Base-by-base conservation (phyloP, 2,329 filamentous ascomycete genomes). In the Pyricularia sp. region DNA sequence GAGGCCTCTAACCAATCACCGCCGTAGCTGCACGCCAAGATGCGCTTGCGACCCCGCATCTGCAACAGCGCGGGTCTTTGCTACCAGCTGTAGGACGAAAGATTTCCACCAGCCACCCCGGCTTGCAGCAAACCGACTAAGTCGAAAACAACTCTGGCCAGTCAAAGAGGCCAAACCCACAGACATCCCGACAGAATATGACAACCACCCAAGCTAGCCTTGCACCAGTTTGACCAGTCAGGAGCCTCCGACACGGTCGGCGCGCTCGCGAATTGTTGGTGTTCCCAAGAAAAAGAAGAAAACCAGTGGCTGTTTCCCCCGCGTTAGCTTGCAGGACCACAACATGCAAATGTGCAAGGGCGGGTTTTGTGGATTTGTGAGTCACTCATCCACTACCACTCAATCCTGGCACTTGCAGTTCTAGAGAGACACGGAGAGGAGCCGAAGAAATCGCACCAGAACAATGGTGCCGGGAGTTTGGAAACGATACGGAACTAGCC, bases 321-420 rank as follows among this genome's bases (percentile, higher is more conserved):
- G 14, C 63, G 17, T 28, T 33, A 33, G 26, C 63, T 10, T 64
- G 63, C 65, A 55, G 42, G 36, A 50, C 65, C 42, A 50, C 26
- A 50, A 23, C 65, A 66, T 36, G 23, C 36, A 50, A 66, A 36
- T 36, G 33, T 66, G 65, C 65, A 55, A 50, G 65, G 33, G 65
- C 65, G 42, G 26, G 25, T 26, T 26, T 61, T 23, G 31, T 61
- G 66, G 50, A 20, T 33, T 30, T 66, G 70, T 77, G 76, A 78
- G 72, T 78, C 76, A 78, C 74, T 70, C 72, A 66, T 59, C 66
- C 66, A 67, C 68, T 64, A 67, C 76, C 76, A 77, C 69, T 78
- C 75, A 69, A 73, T 75, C 69, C 70, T 67, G 59, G 68, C 67
- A 30, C 66, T 70, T 71, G 63, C 70, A 69, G 70, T 64, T 70